phyloP scores from a whole-genome alignment of 2,329 filamentous ascomycete genomes.

The Gaeumannomyces sp. region DNA sequence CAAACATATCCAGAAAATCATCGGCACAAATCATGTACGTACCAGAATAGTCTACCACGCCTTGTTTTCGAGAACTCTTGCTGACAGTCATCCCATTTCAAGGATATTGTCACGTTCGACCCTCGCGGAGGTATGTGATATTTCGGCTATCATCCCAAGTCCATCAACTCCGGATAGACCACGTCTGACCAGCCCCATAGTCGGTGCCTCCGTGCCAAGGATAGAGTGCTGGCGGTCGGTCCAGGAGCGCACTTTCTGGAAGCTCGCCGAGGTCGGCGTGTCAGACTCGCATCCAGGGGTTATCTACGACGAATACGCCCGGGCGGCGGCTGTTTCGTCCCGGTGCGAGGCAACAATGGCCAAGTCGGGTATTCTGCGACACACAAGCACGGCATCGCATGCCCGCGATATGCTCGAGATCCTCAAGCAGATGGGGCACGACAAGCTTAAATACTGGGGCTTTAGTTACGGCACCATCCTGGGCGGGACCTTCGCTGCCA shows the following conservation, averaged over 20 bases:
- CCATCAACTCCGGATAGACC: neutral
- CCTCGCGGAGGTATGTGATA: conserved; percentile 36
- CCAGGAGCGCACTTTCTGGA: conserved; percentile 37
- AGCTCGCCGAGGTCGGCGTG: conserved; percentile 35
- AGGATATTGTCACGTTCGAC: conserved; percentile 46
- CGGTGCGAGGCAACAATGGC: conserved; percentile 35
- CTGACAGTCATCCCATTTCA: neutral
- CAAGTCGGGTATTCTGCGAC: conserved; percentile 29
- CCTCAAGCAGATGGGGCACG: conserved; percentile 32
- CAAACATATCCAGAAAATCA: conserved; percentile 33
- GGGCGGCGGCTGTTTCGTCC: conserved; percentile 34
- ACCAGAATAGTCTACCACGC: neutral
- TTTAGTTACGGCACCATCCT: conserved; percentile 50
- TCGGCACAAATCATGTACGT: conserved; percentile 39
- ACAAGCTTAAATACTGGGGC: conserved; percentile 45
- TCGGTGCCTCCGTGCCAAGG: conserved; percentile 43
- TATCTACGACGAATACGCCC: conserved; percentile 37
- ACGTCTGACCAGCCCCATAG: conserved; percentile 13
- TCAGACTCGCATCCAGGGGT: conserved; percentile 41
- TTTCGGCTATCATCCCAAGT: neutral
- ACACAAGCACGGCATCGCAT: conserved; percentile 37
- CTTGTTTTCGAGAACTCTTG: neutral
- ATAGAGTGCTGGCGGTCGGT: conserved; percentile 44
- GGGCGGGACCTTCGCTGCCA: conserved; percentile 44
- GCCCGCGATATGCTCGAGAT: conserved; percentile 44